Conservation (phyloP, 2,329 filamentous ascomycete genomes). For the Ceratocystis smalleyi region DNA sequence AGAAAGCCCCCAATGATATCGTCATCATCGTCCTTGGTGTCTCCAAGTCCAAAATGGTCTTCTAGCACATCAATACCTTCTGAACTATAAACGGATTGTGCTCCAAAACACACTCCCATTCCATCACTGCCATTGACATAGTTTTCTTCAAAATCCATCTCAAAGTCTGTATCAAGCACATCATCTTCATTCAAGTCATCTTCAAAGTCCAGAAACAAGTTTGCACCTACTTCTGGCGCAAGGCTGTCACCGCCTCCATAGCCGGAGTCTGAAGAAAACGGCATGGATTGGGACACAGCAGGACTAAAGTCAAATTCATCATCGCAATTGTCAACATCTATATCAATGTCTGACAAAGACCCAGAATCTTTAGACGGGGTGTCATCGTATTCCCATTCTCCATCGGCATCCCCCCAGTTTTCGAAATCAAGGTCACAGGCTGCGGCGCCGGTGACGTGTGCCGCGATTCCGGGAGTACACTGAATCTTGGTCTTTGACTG, state of each 20-base stretch:
- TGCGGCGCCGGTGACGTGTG: not conserved
- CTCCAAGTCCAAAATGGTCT: not conserved
- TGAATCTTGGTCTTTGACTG: slow-evolving; percentile 15
- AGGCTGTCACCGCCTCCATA: not conserved
- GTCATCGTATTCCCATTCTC: slow-evolving; percentile 3
- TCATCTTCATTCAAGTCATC: not conserved
- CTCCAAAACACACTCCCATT: not conserved
- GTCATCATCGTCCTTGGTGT: not conserved
- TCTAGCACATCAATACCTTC: not conserved
- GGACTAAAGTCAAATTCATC: slow-evolving; percentile 2
- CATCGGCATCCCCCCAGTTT: slow-evolving; percentile 8
- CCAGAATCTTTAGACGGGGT: not conserved
- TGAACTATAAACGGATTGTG: not conserved
- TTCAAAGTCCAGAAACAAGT: slow-evolving; percentile 1
- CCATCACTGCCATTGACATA: not conserved
- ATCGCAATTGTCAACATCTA: slow-evolving; percentile 1
- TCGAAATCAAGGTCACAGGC: slow-evolving; percentile 2
- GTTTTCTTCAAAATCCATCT: slow-evolving; percentile 2
- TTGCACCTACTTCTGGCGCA: slow-evolving; percentile 3
- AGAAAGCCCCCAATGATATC: slow-evolving; percentile 6
- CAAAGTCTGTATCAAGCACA: slow-evolving; percentile 6
- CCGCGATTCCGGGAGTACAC: not conserved
- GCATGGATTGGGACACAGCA: not conserved
- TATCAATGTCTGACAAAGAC: slow-evolving; percentile 14
- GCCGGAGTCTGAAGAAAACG: slow-evolving; percentile 6